Base-by-base conservation (phyloP, 176 grass and related monocot species). In the Elaeis guineensis region DNA sequence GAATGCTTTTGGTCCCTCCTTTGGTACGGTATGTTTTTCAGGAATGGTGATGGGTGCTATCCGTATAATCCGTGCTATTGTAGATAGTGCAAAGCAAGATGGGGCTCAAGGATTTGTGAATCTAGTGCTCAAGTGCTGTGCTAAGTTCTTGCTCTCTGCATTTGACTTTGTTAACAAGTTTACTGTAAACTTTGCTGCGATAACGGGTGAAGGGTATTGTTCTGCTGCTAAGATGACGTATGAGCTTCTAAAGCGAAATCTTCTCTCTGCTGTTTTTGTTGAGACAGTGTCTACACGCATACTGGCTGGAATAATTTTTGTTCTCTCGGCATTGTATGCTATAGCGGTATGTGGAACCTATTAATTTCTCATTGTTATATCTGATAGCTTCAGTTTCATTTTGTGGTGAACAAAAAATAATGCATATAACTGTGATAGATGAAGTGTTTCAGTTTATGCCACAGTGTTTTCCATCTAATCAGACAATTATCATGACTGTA, bases 91-190 rank as follows among this genome's bases (percentile, higher is more conserved):
- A 54, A 83, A 77, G 30, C 61, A 77, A 73, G 22, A 50, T n/a
- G 73, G 16, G 29, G 21, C 60, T 52, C 49, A n/a, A 21, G 80
- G 74, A 30, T 74, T 71, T 5, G 52, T 83, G 52, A 78, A 67
- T 51, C 22, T 83, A 35, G 52, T 78, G 58, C 50, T 83, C 21
- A 83, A 68, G 51, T 83, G 74, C 35, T 83, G 80, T 58, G 74
- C 80, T 39, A 69, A 73, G 49, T 59, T 72, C 52, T 66, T 83
- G 5, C 23, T 83, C 8, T 72, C 74, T 15, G 50, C 73, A 51
- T 61, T 78, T 64, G 74, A 83, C 51, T 83, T 83, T 78, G 74
- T 73, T 51, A 83, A 83, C 63, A 78, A 83, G 51, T 83, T 83
- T 54, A 83, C 80, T 4, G 19, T 83, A 72, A 83, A 69, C 73